Percentiles rank a stretch among this genome's conserved stretches.
Evolutionary conservation across 805 yeast genomes (phyloP).

Genomic region (Spathaspora arborariae): DNA sequence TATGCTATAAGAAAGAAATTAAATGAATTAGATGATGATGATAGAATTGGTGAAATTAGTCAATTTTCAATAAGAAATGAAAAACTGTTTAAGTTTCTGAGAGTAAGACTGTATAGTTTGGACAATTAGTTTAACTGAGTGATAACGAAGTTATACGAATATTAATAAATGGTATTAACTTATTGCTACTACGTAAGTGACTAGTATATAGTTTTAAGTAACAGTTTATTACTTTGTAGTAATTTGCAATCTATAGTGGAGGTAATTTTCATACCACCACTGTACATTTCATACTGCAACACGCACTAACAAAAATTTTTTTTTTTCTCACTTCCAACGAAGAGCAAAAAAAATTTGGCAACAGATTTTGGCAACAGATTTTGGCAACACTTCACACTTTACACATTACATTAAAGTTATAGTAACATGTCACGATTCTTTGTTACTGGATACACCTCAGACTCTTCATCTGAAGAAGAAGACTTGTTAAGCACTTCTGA

Average conservation of each 20-base stretch:
- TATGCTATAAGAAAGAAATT: conserved; percentile 47
- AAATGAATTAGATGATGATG: conserved; percentile 27
- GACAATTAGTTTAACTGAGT: neutral
- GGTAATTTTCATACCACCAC: neutral
- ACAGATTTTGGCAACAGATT: neutral
- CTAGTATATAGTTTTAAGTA: too few species aligned
- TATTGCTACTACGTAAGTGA: too few species aligned
- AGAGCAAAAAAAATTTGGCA: too few species aligned
- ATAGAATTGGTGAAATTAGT: conserved; percentile 46
- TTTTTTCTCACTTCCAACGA: neutral
- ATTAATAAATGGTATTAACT: too few species aligned
- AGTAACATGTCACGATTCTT: conserved; percentile 85
- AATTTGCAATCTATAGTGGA: neutral
- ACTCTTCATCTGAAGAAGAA: conserved; percentile 51
- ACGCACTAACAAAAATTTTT: conserved; percentile 1
- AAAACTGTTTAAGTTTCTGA: conserved; percentile 72
- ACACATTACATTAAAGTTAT: neutral
- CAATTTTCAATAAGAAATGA: conserved; percentile 64
- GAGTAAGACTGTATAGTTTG: conserved; percentile 45
- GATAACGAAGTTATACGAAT: neutral
- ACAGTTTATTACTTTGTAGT: too few species aligned
- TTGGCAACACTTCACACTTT: neutral
- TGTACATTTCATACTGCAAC: neutral
- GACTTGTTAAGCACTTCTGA: conserved; percentile 55
- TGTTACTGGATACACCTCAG: conserved; percentile 56